Evolutionary conservation across 257 asterid genomes (phyloP), one percentile per base, ranked within the genome.

Genomic region (Henckelia pumila): DNA sequence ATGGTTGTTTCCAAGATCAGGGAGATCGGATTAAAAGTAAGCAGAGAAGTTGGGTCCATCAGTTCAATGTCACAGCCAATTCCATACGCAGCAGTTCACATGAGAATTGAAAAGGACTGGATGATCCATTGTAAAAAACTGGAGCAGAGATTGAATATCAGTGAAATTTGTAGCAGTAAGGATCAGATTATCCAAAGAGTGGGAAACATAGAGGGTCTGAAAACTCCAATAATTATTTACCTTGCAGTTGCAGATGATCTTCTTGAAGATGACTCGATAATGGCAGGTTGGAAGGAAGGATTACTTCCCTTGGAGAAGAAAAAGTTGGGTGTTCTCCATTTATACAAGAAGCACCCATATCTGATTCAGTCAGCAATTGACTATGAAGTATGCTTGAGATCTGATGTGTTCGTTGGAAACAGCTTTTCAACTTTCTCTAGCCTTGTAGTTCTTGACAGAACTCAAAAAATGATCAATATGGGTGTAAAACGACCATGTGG

Each of bases 21-120:
- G 72, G 85, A 86, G 44, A 67, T 77, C 29, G 95, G 92, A 64
- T 49, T 50, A 32, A 72, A 79, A 63, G 75, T 44, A 55, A 80
- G 57, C 29, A 68, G 32, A 3, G 63, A 73, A 60, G 52, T 16
- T 40, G 68, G 72, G 3, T 32, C 33, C 0, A 6, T 40, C 17
- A 56, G 58, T 29, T 13, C 50, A 19, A 28, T 23, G 17, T 40
- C 61, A 14, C 64, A 70, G 56, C 71, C 56, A 4, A 75, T 69
- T 66, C 93, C 91, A 3, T 93, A 82, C 61, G 74, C 88, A 9
- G 94, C 97, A 11, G 96, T 93, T 55, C 98, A 93, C 79, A 89
- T 88, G 98, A 93, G 98, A 78, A 88, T 93, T 16, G 98, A 89
- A 68, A 93, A 81, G 62, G 98, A 93, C 62, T 93, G 98, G 98